phyloP scores from a whole-genome alignment of 345 rosid genomes.

The Eucalyptus erythrocorys region DNA sequence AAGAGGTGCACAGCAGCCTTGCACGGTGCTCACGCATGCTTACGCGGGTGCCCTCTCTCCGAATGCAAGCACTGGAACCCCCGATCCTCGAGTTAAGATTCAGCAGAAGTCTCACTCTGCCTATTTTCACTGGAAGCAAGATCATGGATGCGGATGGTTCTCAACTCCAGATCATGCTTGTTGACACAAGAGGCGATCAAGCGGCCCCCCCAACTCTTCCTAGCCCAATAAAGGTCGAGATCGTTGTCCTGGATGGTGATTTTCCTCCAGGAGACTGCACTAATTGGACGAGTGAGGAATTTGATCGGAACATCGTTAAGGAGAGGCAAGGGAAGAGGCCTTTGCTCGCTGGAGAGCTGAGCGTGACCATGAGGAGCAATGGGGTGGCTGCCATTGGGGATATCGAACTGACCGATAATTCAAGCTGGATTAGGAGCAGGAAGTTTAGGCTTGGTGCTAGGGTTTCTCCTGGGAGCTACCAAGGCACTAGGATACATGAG shows the following conservation, averaged over 20 bases:
- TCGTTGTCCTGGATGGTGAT: slow-evolving; percentile 78
- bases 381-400: slow-evolving; percentile 43
- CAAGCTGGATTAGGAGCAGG: slow-evolving; percentile 89
- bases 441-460: slow-evolving; percentile 67
- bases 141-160: slow-evolving; percentile 26
- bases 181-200: slow-evolving; percentile 10
- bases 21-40: slow-evolving; percentile 10
- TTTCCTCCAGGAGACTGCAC: slow-evolving; percentile 27
- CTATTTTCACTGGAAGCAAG: slow-evolving; percentile 66
- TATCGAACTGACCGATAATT: slow-evolving; percentile 77
- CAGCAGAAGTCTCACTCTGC: slow-evolving; percentile 10
- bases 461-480: slow-evolving; percentile 36
- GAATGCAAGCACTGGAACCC: slow-evolving; percentile 27
- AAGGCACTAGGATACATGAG: slow-evolving; percentile 42
- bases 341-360: slow-evolving; percentile 69
- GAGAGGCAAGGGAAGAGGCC: slow-evolving; percentile 89
- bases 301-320: slow-evolving; percentile 40
- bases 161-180: slow-evolving; percentile 43
- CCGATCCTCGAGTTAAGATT: slow-evolving; percentile 27
- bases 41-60: slow-evolving; percentile 30
- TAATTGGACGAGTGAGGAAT: slow-evolving; percentile 58
- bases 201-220: slow-evolving; percentile 13
- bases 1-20: slow-evolving; percentile 63
- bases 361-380: slow-evolving; percentile 30
- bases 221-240: slow-evolving; percentile 45